Base-by-base conservation (phyloP, 257 asterid genomes). In the Nicotiana tabacum region DNA sequence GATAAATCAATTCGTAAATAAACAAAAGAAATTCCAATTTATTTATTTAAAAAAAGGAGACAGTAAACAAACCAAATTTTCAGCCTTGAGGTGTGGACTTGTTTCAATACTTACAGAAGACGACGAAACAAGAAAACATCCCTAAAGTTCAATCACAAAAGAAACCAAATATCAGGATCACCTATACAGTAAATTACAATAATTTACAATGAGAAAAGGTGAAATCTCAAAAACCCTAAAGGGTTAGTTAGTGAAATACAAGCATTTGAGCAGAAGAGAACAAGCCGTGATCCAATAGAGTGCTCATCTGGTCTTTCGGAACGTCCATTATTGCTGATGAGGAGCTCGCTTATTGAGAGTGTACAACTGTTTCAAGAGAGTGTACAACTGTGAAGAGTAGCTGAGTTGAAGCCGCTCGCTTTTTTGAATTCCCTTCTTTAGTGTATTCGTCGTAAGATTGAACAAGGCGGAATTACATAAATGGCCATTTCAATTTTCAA, bases 121-220 rank as follows among this genome's bases (percentile, higher is more conserved):
- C 2, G 98, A 96, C 1, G 99, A 91, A 83, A 93, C 93, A 85
- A 97, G 97, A 91, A 96, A 96, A 81, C 91, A 90, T 17, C 98
- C 98, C 99, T 96, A 84, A 37, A 51, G 7, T 79, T 69, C 24
- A 86, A 76, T 11, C 78, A 70, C 35, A 56, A 43, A 70, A 70
- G 60, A 72, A 43, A 24, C 37, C 12, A 43, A 72, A 70, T 13
- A 24, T 48, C 39, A 46, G 27, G 39, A 46, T 72, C 39, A 24
- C 27, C 24, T 46, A 3, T 10, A 7, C 61, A 72, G 61, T 12
- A 72, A 72, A 72, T 46, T 46, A 27, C 32, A 80, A 21, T 43
- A 72, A 69, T 8, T 69, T 2, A 69, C 27, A 60, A 29, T 32
- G 83, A 65, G 27, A 58, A 80, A 27, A 2, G 32, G 37, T 56